Percentiles rank a stretch among this genome's conserved stretches.
These are phyloP conservation scores for Magnolia changhungtana DNA, from an alignment of 164 flowering plant species.

Conservation along the genomic window DNA sequence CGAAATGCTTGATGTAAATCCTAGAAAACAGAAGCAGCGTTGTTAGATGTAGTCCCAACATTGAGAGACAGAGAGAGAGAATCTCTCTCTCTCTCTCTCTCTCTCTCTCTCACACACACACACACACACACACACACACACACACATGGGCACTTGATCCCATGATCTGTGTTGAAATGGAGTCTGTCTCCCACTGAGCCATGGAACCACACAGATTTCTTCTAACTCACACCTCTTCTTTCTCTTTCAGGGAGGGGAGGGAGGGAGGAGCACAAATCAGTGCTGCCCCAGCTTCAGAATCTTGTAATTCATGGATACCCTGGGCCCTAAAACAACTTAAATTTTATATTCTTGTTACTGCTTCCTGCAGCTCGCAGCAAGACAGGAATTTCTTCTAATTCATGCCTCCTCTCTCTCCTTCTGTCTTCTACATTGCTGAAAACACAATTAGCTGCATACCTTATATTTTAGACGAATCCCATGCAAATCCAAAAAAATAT, in stretches of 20 bases:
- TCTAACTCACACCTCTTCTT: no score
- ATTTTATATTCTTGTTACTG: not conserved
- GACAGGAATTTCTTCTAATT: not conserved
- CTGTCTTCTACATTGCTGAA: not conserved
- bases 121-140: no score
- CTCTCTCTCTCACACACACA: no score
- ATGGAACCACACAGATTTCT: no score
- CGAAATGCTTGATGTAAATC: conserved; percentile 40
- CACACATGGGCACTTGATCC: no score
- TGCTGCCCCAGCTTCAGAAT: not conserved
- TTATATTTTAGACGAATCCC: conserved; percentile 52
- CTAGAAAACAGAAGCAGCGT: conserved; percentile 26
- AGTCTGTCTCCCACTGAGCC: no score
- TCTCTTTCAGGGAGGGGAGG: no score
- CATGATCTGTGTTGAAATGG: no score
- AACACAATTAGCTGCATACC: conserved; percentile 31
- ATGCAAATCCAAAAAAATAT: conserved; percentile 45
- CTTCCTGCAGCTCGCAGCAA: no score
- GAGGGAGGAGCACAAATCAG: not conserved
- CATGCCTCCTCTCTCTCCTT: not conserved
- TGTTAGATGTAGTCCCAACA: conserved; percentile 1
- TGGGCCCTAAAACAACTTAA: not conserved
- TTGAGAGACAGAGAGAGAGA: no score
- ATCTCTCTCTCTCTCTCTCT: not conserved
- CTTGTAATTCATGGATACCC: not conserved